Conservation (phyloP, 2,329 filamentous ascomycete genomes). For the Didymella sp. region DNA sequence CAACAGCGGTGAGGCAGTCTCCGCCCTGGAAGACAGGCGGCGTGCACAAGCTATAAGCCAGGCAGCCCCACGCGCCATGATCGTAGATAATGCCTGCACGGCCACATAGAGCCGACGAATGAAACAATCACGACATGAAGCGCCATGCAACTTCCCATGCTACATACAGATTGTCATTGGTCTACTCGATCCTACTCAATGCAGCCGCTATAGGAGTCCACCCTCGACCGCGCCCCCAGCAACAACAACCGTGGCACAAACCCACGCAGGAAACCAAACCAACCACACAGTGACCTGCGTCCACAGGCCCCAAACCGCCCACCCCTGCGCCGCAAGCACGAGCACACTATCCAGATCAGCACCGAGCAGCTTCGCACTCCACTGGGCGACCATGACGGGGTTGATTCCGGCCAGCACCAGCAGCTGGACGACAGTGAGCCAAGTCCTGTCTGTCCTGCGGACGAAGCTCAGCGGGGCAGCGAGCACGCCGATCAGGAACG, state of each 20-base stretch:
- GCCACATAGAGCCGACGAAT: conserved; percentile 5
- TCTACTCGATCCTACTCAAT: background rate
- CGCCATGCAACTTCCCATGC: too few relatives aligned
- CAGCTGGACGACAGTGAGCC: conserved; percentile 22
- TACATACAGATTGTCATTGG: too few relatives aligned
- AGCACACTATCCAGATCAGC: conserved; percentile 64
- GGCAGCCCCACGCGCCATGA: conserved; percentile 17
- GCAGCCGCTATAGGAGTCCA: background rate
- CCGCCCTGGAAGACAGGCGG: conserved; percentile 6
- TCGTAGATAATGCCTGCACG: conserved; percentile 26
- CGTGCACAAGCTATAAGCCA: conserved; percentile 14
- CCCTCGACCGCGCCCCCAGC: conserved; percentile 31
- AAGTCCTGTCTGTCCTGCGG: conserved; percentile 33
- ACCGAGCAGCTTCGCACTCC: conserved; percentile 33
- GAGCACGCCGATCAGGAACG: conserved; percentile 82
- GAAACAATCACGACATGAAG: conserved; percentile 11
- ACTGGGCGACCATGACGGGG: conserved; percentile 42
- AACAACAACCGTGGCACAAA: conserved; percentile 59
- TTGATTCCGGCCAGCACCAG: conserved; percentile 40
- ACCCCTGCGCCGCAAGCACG: conserved; percentile 79
- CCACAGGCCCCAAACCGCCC: conserved; percentile 89
- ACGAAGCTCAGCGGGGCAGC: conserved; percentile 82
- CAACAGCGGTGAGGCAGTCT: background rate
- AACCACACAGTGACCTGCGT: conserved; percentile 91
- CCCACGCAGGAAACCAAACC: conserved; percentile 94